Evolutionary conservation across 2,329 filamentous ascomycete genomes (phyloP), one percentile per base, ranked within the genome.

Genomic region (Dryadomyces quercus-mongolicae): DNA sequence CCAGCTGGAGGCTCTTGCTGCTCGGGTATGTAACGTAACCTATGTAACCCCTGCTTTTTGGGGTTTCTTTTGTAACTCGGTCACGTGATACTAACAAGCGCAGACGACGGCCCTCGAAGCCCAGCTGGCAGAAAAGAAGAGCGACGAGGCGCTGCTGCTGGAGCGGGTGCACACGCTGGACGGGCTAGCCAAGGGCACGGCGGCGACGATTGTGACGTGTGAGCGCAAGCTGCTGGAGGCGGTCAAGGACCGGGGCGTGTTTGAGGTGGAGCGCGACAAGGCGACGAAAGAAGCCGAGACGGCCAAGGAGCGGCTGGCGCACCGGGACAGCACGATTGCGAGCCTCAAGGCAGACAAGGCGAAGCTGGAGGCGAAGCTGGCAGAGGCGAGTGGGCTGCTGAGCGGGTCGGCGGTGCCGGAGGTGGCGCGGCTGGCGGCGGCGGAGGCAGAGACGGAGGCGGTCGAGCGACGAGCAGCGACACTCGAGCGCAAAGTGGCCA

Each of bases 211-310:
- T 2, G 66, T 67, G 21, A 64, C 65, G 6, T 71, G 80, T 4
- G 73, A 79, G 51, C 63, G 66, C 8, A 71, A 70, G 46, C 75
- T 74, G 55, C 72, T 75, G 58, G 68, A 68, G 15, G 76, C 79
- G 2, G 63, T 81, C 5, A 66, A 73, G 55, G 78, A 82, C 21
- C 74, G 77, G 38, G 69, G 68, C 38, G 61, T 60, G 5, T 76
- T 75, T 44, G 71, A 80, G 59, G 68, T 64, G 20, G 69, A 80
- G 36, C 71, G 71, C 51, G 65, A 70, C 43, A 62, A 60, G 5
- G 68, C 67, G 2, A 56, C 62, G 36, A 62, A 66, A 36, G 70
- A 74, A 46, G 65, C 70, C 0, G 67, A 67, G 1, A 60, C 62
- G 5, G 52, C 64, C 2, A 59, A 68, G 46, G 56, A 66, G 5